Evolutionary conservation across 169 alveolate species (phyloP).

Genomic region (Perkinsus marinus): DNA sequence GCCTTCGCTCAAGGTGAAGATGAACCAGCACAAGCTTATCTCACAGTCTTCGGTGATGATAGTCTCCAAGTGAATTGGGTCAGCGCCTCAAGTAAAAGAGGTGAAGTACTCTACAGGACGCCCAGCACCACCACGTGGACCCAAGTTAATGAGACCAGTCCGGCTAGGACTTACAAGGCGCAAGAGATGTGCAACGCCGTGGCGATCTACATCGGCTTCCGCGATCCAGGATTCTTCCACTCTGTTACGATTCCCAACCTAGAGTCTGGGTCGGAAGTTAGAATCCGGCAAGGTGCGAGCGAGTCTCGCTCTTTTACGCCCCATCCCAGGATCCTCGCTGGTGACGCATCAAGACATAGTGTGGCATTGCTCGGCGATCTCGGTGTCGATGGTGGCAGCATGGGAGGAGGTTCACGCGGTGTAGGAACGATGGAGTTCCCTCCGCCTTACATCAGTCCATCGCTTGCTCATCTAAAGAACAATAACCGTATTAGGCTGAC

Average conservation of each 20-base stretch:
- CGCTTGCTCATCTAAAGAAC: background rate
- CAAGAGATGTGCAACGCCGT: background rate
- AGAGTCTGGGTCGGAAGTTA: background rate
- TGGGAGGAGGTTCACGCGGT: background rate
- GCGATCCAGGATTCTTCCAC: background rate
- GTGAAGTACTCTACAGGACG: background rate
- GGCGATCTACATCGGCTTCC: background rate
- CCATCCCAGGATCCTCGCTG: background rate
- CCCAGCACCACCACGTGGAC: background rate
- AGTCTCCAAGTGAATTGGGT: background rate
- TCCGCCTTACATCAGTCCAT: background rate
- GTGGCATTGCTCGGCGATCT: background rate
- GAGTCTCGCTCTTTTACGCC: background rate
- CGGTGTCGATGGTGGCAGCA: background rate
- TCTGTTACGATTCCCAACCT: background rate
- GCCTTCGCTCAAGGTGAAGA: background rate
- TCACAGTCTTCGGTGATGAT: background rate
- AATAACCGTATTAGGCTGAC: background rate
- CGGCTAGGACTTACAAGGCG: background rate
- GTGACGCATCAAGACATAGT: background rate
- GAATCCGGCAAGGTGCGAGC: background rate
- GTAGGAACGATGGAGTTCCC: background rate
- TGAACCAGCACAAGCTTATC: background rate
- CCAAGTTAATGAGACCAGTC: background rate
- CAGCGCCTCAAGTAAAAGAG: background rate